Percentiles rank a stretch among this genome's conserved stretches.
phyloP scores from a whole-genome alignment of 2,329 filamentous ascomycete species.

The Aspergillus quadricinctus region DNA sequence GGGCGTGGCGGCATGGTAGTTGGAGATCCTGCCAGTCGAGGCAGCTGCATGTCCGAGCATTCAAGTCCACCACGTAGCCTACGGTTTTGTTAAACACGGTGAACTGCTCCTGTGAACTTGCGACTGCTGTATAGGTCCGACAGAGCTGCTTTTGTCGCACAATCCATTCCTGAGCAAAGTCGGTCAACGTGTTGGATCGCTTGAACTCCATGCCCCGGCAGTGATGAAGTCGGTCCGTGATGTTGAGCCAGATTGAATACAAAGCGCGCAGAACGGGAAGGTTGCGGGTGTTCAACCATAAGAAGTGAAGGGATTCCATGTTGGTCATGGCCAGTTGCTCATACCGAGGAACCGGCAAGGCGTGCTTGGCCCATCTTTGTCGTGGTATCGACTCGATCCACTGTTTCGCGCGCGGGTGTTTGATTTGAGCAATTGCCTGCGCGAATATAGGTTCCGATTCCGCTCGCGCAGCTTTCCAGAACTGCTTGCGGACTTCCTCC shows the following conservation, averaged over 20 bases:
- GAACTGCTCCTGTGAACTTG: background rate
- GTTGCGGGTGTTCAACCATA: background rate
- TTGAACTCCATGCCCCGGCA: background rate
- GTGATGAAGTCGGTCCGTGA: background rate
- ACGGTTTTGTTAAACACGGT: background rate
- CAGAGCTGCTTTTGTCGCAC: background rate
- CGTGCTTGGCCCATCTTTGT: background rate
- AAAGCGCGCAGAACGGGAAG: background rate
- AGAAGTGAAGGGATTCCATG: background rate
- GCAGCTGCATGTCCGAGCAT: background rate
- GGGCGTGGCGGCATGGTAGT: background rate
- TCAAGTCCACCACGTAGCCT: background rate
- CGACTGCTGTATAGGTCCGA: background rate
- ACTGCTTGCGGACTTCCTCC: background rate
- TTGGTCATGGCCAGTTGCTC: background rate
- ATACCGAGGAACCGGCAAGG: background rate
- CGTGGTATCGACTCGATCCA: background rate
- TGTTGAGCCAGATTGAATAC: background rate
- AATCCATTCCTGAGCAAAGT: background rate
- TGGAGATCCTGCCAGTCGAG: background rate
- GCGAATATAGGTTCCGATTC: background rate
- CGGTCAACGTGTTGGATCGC: background rate
- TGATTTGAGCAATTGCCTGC: background rate
- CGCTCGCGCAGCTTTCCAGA: background rate
- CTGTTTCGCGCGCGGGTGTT: background rate